These are phyloP conservation scores for Sedum album DNA, from an alignment of 164 flowering plant species.

Conservation along the genomic window DNA sequence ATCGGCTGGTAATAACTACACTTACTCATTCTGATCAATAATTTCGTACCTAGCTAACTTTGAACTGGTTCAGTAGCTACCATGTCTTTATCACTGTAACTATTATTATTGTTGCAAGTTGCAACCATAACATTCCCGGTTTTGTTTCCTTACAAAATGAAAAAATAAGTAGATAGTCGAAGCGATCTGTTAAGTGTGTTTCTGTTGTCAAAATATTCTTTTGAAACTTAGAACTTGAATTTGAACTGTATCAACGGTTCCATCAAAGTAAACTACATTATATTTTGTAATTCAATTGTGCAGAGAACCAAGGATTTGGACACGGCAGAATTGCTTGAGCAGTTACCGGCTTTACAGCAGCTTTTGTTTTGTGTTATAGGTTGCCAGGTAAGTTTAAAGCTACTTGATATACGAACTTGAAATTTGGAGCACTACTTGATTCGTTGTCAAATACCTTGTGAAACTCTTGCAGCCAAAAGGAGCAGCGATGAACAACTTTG, in stretches of 20 bases:
- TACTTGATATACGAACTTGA: background rate
- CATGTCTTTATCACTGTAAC: background rate
- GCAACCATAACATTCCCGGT: background rate
- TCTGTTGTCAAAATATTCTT: background rate
- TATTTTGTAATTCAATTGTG: slow-evolving; percentile 10
- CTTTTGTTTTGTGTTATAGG: slow-evolving; percentile 75
- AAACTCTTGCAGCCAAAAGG: slow-evolving; percentile 78
- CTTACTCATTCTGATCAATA: background rate
- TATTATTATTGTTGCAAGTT: background rate
- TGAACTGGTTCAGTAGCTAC: background rate
- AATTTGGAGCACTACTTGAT: background rate
- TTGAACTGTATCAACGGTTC: background rate
- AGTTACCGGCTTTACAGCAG: slow-evolving; percentile 91
- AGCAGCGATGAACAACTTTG: slow-evolving; percentile 68
- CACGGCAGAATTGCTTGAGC: slow-evolving; percentile 82
- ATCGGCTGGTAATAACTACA: slow-evolving; percentile 52
- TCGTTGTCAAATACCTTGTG: background rate
- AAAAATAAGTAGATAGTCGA: too few relatives aligned
- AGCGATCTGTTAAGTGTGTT: too few relatives aligned
- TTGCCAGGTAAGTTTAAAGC: slow-evolving; percentile 87
- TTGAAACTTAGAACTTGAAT: background rate
- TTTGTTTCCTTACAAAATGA: background rate
- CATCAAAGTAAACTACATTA: background rate
- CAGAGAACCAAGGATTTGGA: slow-evolving; percentile 91
- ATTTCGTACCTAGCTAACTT: background rate